Percentiles rank a stretch among this genome's conserved stretches.
Evolutionary conservation across 352 stramenopile species (phyloP).

Genomic region (Pythium volutum): DNA sequence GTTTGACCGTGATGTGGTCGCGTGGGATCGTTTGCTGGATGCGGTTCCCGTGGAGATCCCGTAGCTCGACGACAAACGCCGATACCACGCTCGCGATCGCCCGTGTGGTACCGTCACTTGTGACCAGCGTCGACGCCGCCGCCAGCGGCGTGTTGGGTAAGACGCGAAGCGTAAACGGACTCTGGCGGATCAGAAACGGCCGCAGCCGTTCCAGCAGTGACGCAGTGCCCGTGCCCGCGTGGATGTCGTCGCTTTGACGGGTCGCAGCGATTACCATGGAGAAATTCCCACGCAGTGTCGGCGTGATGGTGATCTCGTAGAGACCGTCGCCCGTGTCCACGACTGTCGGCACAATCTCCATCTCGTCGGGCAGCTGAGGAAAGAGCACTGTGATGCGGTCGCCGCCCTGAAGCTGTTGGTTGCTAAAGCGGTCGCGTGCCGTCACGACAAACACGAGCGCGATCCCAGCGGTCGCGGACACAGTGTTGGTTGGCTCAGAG

Average conservation of each 20-base stretch:
- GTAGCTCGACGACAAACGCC: conserved; percentile 20
- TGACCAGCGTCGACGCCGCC: conserved; percentile 8
- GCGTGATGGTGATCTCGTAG: conserved; percentile 20
- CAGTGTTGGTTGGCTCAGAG: neutral
- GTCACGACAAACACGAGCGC: conserved; percentile 17
- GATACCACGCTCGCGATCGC: conserved; percentile 6
- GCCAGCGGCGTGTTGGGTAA: conserved; percentile 15
- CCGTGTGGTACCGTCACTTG: conserved; percentile 5
- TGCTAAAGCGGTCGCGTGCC: conserved; percentile 23
- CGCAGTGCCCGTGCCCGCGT: conserved; percentile 3
- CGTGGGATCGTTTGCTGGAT: conserved; percentile 4
- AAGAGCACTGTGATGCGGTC: conserved; percentile 21
- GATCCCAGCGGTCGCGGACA: conserved; percentile 12
- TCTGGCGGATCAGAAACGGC: conserved; percentile 19
- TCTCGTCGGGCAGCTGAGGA: conserved; percentile 12
- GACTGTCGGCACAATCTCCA: conserved; percentile 4
- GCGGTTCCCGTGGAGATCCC: conserved; percentile 18
- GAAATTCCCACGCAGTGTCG: conserved; percentile 18
- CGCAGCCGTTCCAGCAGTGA: conserved; percentile 16
- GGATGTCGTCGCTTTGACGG: conserved; percentile 7
- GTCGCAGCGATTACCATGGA: conserved; percentile 23
- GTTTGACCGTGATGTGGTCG: conserved; percentile 4
- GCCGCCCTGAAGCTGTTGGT: conserved; percentile 14
- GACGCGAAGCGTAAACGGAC: conserved; percentile 20
- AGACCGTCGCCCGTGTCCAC: conserved; percentile 9